These are phyloP conservation scores for Didymella pinodella DNA, from an alignment of 2,329 filamentous ascomycete species.

Conservation along the genomic window DNA sequence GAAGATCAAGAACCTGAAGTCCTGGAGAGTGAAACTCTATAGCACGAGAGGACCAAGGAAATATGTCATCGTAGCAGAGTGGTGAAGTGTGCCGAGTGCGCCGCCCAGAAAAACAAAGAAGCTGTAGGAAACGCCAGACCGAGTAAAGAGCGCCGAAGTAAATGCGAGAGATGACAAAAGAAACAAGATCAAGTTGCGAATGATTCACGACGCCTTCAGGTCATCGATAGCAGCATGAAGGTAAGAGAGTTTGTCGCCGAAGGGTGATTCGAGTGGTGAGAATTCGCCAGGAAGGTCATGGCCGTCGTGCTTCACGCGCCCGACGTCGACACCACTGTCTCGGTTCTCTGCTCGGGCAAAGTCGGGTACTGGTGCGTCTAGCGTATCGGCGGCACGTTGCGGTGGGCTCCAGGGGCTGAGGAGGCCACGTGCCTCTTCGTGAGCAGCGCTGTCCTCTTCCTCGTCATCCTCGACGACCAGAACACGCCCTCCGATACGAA, in stretches of 20 bases:
- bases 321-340: conserved; percentile 50
- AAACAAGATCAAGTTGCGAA: conserved; percentile 8
- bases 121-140: conserved; percentile 15
- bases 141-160: conserved; percentile 20
- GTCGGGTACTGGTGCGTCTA: conserved; percentile 24
- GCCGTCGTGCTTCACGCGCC: conserved; percentile 36
- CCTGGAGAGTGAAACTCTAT: background rate
- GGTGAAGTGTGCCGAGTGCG: conserved; percentile 39
- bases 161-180: conserved; percentile 25
- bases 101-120: conserved; percentile 22
- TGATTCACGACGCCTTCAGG: conserved; percentile 25
- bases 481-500: conserved; percentile 82
- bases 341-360: conserved; percentile 43
- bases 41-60: conserved; percentile 34
- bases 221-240: conserved; percentile 35
- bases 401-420: conserved; percentile 50
- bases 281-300: conserved; percentile 26
- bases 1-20: background rate
- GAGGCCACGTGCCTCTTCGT: conserved; percentile 39
- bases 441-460: conserved; percentile 26
- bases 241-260: conserved; percentile 37
- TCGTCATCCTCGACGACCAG: conserved; percentile 72
- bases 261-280: conserved; percentile 39
- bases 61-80: conserved; percentile 46
- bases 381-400: conserved; percentile 28